Evolutionary conservation across 163 green algal species (phyloP), one percentile per base, ranked within the genome.

Genomic region (Scenedesmus sp.): DNA sequence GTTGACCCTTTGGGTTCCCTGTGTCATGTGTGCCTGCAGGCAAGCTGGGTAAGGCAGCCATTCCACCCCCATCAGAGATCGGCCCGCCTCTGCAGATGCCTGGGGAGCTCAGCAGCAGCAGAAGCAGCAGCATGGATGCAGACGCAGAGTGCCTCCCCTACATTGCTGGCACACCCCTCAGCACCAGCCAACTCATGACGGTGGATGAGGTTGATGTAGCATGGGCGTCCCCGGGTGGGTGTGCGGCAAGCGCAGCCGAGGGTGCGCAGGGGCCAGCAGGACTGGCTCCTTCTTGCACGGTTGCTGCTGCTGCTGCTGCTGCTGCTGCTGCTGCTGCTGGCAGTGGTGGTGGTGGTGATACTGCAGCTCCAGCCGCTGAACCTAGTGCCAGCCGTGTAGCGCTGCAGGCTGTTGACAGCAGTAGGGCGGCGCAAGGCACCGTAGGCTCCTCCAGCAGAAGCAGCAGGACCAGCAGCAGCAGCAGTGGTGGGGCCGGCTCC

Each of bases 61-160:
- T 95, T 16, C 92, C 94, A 22, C 89, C 93, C 2, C 91, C 93
- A 0, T 40, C 81, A 9, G 90, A 95, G 33, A 92, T 90, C 13
- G 94, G 94, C 26, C 94, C 94, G 9, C 94, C 93, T 1, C 84
- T 96, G 51, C n/a, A 80, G 26, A 6, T 83, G 49, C 37, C 24
- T 22, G 33, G 15, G 12, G 37, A 44, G 20, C 65, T 33, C 10
- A 40, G 43, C 76, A 56, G 40, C 76, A 91, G 44, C 37, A 76
- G 73, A 78, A 81, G 85, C 49, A 82, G 85, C 90, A 91, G 80
- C 85, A 83, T 42, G 37, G 83, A 81, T 3, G 83, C 24, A 61
- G 37, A 88, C 35, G 72, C 72, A 15, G 56, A 42, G 20, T 44
- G 30, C 33, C 37, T 37, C 22, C 79, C 43, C 2, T 85, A 61